Evolutionary conservation across 202 grass and related monocot genomes (phyloP), one percentile per base, ranked within the genome.

Genomic region (Panicum hallii): DNA sequence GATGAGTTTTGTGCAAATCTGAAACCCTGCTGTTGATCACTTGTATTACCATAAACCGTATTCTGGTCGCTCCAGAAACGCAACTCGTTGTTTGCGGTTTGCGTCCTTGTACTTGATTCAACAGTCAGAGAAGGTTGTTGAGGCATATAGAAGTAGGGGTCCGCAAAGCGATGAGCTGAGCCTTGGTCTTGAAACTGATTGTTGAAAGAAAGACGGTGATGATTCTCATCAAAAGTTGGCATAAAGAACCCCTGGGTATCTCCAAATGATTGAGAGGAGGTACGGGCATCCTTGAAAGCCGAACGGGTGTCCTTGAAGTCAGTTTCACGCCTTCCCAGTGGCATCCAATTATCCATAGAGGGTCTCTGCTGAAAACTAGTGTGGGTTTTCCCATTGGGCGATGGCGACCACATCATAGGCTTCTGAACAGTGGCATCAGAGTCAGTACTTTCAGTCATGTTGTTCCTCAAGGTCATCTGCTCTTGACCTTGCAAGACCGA

Each of bases 401-500:
- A 77, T 77, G 91, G 62, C 48, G 84, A 80, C 91, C 91, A 95
- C 32, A 88, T 76, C 77, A 92, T 80, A 56, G 90, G 88, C 81
- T 94, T 95, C 75, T 95, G 90, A 72, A 78, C 91, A 72, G 84
- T 68, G 26, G 70, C 77, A 74, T 99, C 89, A 74, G 81, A 88
- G 14, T 95, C 90, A 12, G 80, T 88, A 42, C 84, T 88, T 45
- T 86, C 95, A 64, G 80, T 81, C 63, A 92, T 58, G 72, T 78
- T 91, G 79, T 67, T 89, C 81, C 85, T 92, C 83, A 92, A 83
- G 82, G 81, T 78, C 89, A 89, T 61, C 5, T 80, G 75, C 49
- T 95, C 96, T 87, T 93, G 91, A 81, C 85, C 91, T 88, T 98
- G 95, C 87, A 91, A 90, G 72, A 95, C 89, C 80, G 76, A 85